phyloP scores from a whole-genome alignment of 179 eudicot species.

The Silene noctiflora region DNA sequence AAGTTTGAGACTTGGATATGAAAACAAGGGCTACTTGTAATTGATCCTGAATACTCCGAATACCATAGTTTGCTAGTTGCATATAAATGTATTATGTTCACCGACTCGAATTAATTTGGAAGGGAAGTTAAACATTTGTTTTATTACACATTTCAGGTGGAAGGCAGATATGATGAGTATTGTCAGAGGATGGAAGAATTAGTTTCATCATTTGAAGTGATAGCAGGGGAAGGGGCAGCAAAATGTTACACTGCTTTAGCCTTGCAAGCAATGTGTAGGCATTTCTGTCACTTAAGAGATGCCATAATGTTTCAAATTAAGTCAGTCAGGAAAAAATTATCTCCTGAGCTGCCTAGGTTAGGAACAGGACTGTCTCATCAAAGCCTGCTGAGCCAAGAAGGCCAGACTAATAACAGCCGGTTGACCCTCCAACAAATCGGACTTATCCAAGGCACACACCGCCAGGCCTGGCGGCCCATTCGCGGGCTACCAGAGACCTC shows the following conservation, averaged over 20 bases:
- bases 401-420: slow-evolving; percentile 22
- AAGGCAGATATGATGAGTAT: slow-evolving; percentile 17
- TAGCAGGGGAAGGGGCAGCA: slow-evolving; percentile 54
- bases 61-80: background rate
- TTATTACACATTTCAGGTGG: slow-evolving; percentile 36
- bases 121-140: background rate
- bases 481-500: slow-evolving; percentile 71
- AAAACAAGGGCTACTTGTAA: no score
- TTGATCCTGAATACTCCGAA: no score
- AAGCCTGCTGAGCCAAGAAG: slow-evolving; percentile 32
- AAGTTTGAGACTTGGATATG: no score
- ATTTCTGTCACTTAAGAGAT: slow-evolving; percentile 52
- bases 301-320: slow-evolving; percentile 49
- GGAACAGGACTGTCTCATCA: slow-evolving; percentile 37
- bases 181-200: slow-evolving; percentile 47
- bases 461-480: slow-evolving; percentile 68
- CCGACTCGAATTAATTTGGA: background rate
- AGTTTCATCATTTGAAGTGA: slow-evolving; percentile 43
- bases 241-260: slow-evolving; percentile 62
- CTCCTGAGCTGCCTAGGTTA: slow-evolving; percentile 41
- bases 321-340: slow-evolving; percentile 38
- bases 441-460: slow-evolving; percentile 38
- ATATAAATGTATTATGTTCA: background rate
- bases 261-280: slow-evolving; percentile 59
- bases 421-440: slow-evolving; percentile 52